Conservation (phyloP, 208 protist genomes). For the Blastocrithidia nonstop region DNA sequence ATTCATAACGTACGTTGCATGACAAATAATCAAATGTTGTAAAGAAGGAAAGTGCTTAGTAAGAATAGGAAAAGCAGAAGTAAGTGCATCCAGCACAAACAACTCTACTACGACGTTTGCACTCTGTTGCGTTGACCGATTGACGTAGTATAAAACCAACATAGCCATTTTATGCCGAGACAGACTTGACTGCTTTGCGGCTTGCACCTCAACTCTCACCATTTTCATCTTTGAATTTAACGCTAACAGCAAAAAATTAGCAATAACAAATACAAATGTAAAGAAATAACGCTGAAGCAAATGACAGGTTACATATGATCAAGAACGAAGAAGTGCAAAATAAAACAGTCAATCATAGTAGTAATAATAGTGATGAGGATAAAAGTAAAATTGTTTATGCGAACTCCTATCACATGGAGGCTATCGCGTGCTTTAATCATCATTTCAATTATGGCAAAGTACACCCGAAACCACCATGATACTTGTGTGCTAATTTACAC, state of each 20-base stretch:
- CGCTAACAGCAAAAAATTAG: too few species aligned
- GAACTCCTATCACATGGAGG: background rate
- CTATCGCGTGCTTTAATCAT: conserved; percentile 9
- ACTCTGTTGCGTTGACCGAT: too few species aligned
- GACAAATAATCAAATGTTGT: too few species aligned
- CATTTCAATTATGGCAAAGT: conserved; percentile 25
- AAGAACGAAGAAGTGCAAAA: background rate
- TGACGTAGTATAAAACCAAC: background rate
- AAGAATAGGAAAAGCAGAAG: too few species aligned
- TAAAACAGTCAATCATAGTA: too few species aligned
- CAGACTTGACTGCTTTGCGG: background rate
- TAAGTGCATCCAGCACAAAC: background rate
- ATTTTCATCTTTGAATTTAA: too few species aligned
- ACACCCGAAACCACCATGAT: conserved; percentile 64
- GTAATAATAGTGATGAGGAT: too few species aligned
- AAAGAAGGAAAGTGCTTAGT: too few species aligned
- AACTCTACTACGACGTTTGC: background rate
- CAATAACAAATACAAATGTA: too few species aligned
- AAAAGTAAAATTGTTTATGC: background rate
- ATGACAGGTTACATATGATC: background rate
- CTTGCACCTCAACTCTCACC: background rate
- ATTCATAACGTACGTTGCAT: too few species aligned
- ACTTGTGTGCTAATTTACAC: conserved; percentile 21
- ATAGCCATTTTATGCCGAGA: background rate
- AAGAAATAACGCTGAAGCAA: too few species aligned